phyloP scores from a whole-genome alignment of 208 protist species.

The Trichomonas tenax region DNA sequence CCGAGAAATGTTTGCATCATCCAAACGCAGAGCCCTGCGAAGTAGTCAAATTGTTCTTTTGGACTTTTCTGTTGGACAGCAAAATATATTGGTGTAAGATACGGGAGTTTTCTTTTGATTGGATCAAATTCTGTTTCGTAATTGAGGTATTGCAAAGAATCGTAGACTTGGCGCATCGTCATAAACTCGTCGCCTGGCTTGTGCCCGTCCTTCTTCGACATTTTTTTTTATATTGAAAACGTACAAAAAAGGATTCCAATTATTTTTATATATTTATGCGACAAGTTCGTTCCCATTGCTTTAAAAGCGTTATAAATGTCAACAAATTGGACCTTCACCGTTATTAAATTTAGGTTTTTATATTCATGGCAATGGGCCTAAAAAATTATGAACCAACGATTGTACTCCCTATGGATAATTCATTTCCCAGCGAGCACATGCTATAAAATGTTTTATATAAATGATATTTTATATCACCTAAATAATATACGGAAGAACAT shows the following conservation, averaged over 20 bases:
- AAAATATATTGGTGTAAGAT: background rate
- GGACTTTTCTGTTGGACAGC: background rate
- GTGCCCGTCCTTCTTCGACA: background rate
- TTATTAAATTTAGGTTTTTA: too few relatives aligned
- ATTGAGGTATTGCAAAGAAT: background rate
- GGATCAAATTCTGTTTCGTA: slow-evolving; percentile 6
- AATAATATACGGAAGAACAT: too few relatives aligned
- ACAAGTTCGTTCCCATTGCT: too few relatives aligned
- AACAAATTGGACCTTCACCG: too few relatives aligned
- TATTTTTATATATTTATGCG: background rate
- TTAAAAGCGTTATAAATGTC: too few relatives aligned
- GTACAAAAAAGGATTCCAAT: background rate
- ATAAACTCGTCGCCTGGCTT: background rate
- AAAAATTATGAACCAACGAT: too few relatives aligned
- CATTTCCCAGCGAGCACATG: too few relatives aligned
- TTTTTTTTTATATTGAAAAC: background rate
- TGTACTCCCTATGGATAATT: too few relatives aligned
- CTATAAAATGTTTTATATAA: too few relatives aligned
- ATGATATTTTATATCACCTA: too few relatives aligned
- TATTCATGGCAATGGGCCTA: too few relatives aligned
- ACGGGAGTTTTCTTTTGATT: background rate
- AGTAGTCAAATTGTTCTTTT: slow-evolving; percentile 18
- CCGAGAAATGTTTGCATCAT: background rate
- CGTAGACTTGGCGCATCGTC: background rate
- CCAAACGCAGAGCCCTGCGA: background rate